Evolutionary conservation across 768 basidiomycete species (phyloP).

Genomic region (Podaxis sp.): DNA sequence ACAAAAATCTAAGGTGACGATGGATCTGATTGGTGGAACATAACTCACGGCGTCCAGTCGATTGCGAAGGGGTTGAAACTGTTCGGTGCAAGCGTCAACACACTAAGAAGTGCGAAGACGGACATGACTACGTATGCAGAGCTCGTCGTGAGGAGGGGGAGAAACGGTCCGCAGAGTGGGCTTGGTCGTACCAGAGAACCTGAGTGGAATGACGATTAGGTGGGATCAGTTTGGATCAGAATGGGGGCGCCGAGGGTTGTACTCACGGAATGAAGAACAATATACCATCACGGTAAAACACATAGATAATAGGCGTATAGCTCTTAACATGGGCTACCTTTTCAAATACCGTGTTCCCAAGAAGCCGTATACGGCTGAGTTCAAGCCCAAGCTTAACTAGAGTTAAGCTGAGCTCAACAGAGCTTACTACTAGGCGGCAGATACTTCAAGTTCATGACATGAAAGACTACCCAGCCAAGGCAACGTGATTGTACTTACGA

Average conservation of each 20-base stretch:
- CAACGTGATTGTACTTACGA: not conserved
- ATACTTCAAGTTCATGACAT: not conserved
- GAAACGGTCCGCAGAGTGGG: not conserved
- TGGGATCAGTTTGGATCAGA: not conserved
- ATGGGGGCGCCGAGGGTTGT: too few species aligned
- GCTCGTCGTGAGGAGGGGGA: not conserved
- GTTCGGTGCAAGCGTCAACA: not conserved
- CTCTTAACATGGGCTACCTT: not conserved
- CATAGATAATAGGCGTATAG: not conserved
- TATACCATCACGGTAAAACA: not conserved
- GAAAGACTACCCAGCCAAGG: not conserved
- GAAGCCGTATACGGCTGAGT: not conserved
- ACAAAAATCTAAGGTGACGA: not conserved
- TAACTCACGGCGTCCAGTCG: slow-evolving; percentile 5
- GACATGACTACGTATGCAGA: not conserved
- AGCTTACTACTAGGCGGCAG: not conserved
- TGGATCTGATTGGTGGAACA: not conserved
- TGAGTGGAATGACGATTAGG: not conserved
- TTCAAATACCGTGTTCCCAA: not conserved
- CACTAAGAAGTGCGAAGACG: not conserved
- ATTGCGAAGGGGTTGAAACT: not conserved
- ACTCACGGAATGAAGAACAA: slow-evolving; percentile 3
- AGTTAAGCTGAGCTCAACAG: not conserved
- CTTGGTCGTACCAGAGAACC: not conserved
- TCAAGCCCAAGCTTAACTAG: not conserved